A percentile compares a stretch with the other conserved stretches of the same genome.
phyloP scores from a whole-genome alignment of 257 asterid species.

The Euphrasia confusa region DNA sequence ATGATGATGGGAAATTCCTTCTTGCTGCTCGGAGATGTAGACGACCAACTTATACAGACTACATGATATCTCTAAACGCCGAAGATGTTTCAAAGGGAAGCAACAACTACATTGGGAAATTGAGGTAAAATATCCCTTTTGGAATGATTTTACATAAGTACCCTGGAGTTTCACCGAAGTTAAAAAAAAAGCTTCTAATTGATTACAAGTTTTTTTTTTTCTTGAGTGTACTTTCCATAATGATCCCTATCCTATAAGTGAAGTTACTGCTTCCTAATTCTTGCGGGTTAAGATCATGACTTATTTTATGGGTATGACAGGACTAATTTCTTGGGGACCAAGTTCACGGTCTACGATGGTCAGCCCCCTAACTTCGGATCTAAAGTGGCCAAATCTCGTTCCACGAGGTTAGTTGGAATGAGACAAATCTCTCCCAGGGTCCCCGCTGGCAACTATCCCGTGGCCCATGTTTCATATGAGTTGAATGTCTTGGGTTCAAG shows the following conservation, averaged over 20 bases:
- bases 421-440: conserved; percentile 82
- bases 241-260: neutral
- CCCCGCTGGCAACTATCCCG: conserved; percentile 83
- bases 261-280: neutral
- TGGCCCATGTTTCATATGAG: conserved; percentile 85
- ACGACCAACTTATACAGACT: conserved; percentile 85
- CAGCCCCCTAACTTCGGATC: conserved; percentile 73
- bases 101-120: conserved; percentile 78
- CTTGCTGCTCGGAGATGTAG: conserved; percentile 87
- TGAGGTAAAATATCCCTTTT: conserved; percentile 43
- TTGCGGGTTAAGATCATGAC: neutral
- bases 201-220: no score
- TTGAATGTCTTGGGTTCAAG: conserved; percentile 89
- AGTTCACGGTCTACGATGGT: conserved; percentile 83
- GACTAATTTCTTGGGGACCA: conserved; percentile 92
- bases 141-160: neutral
- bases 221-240: neutral
- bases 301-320: conserved; percentile 34
- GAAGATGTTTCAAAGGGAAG: conserved; percentile 78
- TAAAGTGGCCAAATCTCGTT: conserved; percentile 59
- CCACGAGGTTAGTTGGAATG: conserved; percentile 65
- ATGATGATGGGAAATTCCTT: conserved; percentile 91
- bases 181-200: no score
- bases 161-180: no score
- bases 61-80: conserved; percentile 73